Evolutionary conservation across 768 basidiomycete genomes (phyloP).

Genomic region (Phylloporus scabripes): DNA sequence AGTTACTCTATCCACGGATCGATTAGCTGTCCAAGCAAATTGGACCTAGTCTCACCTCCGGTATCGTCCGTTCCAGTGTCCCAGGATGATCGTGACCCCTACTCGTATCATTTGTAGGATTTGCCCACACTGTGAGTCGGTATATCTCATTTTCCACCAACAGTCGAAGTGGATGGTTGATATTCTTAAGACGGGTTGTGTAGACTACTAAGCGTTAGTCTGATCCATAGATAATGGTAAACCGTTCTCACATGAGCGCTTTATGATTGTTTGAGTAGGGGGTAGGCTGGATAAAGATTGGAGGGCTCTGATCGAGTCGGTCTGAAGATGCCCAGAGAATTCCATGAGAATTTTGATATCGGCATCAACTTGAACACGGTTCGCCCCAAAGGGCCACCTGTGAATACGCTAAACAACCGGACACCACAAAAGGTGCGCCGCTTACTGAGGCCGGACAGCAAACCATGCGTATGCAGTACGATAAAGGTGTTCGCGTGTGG

Average conservation of each 20-base stretch:
- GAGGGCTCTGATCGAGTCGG: constrained; percentile 61
- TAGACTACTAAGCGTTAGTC: constrained; percentile 42
- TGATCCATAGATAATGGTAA: not conserved
- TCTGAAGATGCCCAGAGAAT: constrained; percentile 70
- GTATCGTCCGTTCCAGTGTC: constrained; percentile 50
- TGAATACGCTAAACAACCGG: not conserved
- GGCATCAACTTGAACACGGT: constrained; percentile 82
- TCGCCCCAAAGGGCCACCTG: constrained; percentile 93
- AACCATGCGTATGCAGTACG: constrained; percentile 88
- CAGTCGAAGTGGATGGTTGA: constrained; percentile 72
- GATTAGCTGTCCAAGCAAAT: not conserved
- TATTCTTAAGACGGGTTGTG: constrained; percentile 51
- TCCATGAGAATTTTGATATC: constrained; percentile 86
- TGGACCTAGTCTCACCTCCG: constrained; percentile 45
- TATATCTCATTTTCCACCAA: constrained; percentile 89
- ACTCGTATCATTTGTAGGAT: constrained; percentile 72
- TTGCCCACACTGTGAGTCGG: constrained; percentile 84
- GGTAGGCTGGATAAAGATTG: constrained; percentile 58
- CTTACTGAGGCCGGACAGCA: constrained; percentile 86
- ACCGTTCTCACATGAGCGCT: constrained; percentile 36
- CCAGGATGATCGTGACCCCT: constrained; percentile 59
- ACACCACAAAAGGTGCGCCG: not conserved
- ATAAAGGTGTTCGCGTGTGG: constrained; percentile 72
- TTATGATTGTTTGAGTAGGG: constrained; percentile 41
- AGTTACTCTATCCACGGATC: constrained; percentile 42